Percentiles rank a stretch among this genome's conserved stretches.
These are phyloP conservation scores for Boletus huronensis DNA, from an alignment of 768 basidiomycete species.

Conservation along the genomic window DNA sequence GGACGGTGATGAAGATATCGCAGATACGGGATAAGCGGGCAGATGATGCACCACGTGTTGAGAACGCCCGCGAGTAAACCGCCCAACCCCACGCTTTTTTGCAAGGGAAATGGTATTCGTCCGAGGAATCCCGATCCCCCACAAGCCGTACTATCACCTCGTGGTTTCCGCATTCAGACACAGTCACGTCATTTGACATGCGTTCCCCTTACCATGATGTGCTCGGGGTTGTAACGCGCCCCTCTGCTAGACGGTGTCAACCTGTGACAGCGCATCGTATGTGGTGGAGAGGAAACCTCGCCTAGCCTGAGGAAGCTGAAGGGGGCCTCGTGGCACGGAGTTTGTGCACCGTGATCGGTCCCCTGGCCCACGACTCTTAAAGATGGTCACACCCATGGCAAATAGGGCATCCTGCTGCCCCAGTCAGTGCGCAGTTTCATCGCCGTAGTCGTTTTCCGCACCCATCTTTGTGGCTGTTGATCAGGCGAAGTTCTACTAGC, in stretches of 20 bases:
- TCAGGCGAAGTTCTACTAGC: background rate
- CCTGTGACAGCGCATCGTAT: background rate
- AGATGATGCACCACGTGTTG: slow-evolving; percentile 7
- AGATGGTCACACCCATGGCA: background rate
- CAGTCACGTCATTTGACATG: slow-evolving; percentile 6
- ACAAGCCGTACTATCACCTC: slow-evolving; percentile 17
- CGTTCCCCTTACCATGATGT: background rate
- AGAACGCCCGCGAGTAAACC: background rate
- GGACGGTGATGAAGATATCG: slow-evolving; percentile 1
- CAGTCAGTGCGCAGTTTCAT: background rate
- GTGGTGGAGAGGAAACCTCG: background rate
- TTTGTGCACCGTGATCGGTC: background rate
- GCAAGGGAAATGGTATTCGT: too few species aligned
- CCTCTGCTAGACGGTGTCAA: background rate
- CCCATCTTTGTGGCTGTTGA: background rate
- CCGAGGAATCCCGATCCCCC: slow-evolving; percentile 16
- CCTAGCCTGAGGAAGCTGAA: background rate
- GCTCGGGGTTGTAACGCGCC: background rate
- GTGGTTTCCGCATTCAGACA: slow-evolving; percentile 9
- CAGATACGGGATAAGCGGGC: background rate
- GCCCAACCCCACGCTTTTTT: too few species aligned
- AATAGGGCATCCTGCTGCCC: background rate
- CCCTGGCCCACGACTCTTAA: background rate
- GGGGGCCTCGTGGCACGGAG: slow-evolving; percentile 1
- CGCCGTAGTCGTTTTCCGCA: background rate